Base-by-base conservation (phyloP, 1,284 basidiomycete species). In the Boletellus deceptivus region DNA sequence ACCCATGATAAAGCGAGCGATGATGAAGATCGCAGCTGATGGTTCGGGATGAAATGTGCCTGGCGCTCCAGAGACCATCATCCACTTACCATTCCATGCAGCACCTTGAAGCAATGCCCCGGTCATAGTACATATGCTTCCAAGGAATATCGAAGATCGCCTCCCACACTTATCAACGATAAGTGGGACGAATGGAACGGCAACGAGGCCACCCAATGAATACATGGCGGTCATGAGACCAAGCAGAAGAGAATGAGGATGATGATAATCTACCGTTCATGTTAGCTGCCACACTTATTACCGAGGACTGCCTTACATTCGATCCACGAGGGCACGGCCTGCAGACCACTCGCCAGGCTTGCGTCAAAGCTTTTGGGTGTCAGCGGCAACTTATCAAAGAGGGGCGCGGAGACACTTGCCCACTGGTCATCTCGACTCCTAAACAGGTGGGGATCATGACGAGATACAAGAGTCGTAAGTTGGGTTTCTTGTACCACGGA, bases 1-100 rank as follows among this genome's bases (percentile, higher is more conserved):
- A 20, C 58, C 58, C 0, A 59, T 22, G 2, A 61, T 44, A 24
- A 59, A 59, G 1, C 56, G 59, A 49, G 59, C 59, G 3, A 48
- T 14, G 20, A 51, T 31, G n/a, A 59, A 61, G 46, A 56, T 59
- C 1, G 22, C 9, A 3, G 53, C 58, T 59, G 42, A 4, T 9
- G 6, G 1, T 22, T 40, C 9, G 8, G 20, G 20, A 34, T 34
- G 24, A 46, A 17, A 31, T 2, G 10, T 31, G 29, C 29, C 29
- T 8, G 3, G 11, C 10, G 29, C 9, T 31, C 29, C 4, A 25
- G 3, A 14, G 16, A 8, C 6, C 2, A 11, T 3, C 5, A 11
- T 9, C 7, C 1, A 10, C 57, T 56, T 22, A 57, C 57, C 31
- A 17, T 50, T 45, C 22, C 43, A 39, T 18, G 58, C 43, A 22